These are phyloP conservation scores for Fusarium staphyleae DNA, from an alignment of 2,329 filamentous ascomycete genomes.

Conservation along the genomic window DNA sequence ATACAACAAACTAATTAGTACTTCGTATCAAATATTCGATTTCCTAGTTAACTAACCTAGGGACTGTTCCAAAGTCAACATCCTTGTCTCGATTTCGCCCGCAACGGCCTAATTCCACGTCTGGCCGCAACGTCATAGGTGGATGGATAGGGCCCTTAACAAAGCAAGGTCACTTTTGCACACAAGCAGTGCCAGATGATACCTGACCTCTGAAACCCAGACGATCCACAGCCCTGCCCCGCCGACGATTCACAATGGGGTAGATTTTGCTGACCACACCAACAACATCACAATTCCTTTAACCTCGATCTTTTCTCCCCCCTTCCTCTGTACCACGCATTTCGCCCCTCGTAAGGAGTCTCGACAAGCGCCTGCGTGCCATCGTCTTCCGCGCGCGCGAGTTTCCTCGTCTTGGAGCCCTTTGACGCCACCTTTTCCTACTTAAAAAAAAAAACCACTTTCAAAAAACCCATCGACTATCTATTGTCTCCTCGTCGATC, in stretches of 20 bases:
- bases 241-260: constrained; percentile 49
- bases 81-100: background rate
- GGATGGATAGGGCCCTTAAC: background rate
- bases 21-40: too few relatives aligned
- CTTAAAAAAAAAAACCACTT: constrained; percentile 28
- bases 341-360: constrained; percentile 27
- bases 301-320: constrained; percentile 22
- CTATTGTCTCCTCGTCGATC: constrained; percentile 26
- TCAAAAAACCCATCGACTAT: constrained; percentile 25
- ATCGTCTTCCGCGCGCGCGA: constrained; percentile 32
- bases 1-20: too few relatives aligned
- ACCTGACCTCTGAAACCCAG: background rate
- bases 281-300: constrained; percentile 25
- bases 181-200: constrained; percentile 1
- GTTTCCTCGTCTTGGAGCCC: constrained; percentile 11
- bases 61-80: background rate
- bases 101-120: background rate
- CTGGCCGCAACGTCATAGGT: background rate
- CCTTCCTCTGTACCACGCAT: constrained; percentile 12
- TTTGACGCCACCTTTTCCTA: constrained; percentile 10
- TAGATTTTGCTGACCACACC: constrained; percentile 47
- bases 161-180: constrained; percentile 39
- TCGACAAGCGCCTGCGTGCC: constrained; percentile 36
- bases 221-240: constrained; percentile 39
- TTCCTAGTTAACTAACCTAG: too few relatives aligned